A percentile compares a stretch with the other conserved stretches of the same genome.
Conservation (phyloP, 2,329 filamentous ascomycete genomes). For the Cladosporium sp. region DNA sequence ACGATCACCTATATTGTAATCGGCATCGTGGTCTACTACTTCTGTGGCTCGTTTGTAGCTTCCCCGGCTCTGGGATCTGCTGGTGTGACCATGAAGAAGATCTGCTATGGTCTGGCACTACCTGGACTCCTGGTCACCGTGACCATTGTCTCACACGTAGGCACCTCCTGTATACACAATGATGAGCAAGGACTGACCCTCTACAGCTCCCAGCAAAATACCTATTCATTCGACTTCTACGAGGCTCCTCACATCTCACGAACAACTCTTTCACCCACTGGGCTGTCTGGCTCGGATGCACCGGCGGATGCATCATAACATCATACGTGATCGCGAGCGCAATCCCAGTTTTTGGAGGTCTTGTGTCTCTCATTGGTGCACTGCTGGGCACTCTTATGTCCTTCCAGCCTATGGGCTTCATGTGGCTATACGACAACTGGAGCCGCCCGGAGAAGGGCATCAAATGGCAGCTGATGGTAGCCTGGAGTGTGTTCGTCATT, state of each 20-base stretch:
- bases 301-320: slow-evolving; percentile 28
- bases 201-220: slow-evolving; percentile 29
- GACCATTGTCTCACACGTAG: slow-evolving; percentile 27
- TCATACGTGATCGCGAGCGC: slow-evolving; percentile 44
- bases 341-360: slow-evolving; percentile 50
- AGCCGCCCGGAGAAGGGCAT: slow-evolving; percentile 14
- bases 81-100: slow-evolving; percentile 45
- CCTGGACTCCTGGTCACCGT: slow-evolving; percentile 32
- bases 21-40: slow-evolving; percentile 48
- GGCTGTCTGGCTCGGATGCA: slow-evolving; percentile 21
- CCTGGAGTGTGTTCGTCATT: slow-evolving; percentile 53
- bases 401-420: slow-evolving; percentile 45
- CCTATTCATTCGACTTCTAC: slow-evolving; percentile 32
- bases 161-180: neutral
- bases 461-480: slow-evolving; percentile 40
- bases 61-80: slow-evolving; percentile 52
- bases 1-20: slow-evolving; percentile 39
- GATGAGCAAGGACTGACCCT: neutral
- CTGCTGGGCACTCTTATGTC: slow-evolving; percentile 52
- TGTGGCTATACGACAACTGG: slow-evolving; percentile 28
- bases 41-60: slow-evolving; percentile 49
- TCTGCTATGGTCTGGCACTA: slow-evolving; percentile 44
- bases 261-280: slow-evolving; percentile 24
- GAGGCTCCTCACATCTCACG: slow-evolving; percentile 29
- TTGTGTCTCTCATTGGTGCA: slow-evolving; percentile 51